Evolutionary conservation across 2,329 filamentous ascomycete genomes (phyloP).

Genomic region (Sclerotiophoma versabilis): DNA sequence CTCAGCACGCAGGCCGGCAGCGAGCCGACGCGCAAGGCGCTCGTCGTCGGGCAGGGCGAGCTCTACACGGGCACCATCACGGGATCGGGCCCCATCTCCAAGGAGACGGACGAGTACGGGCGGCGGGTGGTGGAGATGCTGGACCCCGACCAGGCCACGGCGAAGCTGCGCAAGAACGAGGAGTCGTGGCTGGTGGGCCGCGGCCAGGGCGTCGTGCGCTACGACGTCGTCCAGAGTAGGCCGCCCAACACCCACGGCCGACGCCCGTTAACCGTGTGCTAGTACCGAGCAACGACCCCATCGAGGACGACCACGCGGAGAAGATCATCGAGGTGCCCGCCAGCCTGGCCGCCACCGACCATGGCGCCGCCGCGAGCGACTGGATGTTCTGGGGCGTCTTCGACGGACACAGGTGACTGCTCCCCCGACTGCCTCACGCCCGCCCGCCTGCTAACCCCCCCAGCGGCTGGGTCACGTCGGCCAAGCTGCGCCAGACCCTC

Average conservation of each 20-base stretch:
- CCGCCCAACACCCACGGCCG: not conserved
- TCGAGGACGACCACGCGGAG: slow-evolving; percentile 97
- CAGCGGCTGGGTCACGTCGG: slow-evolving; percentile 97
- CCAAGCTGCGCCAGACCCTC: slow-evolving; percentile 88
- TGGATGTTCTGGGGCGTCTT: slow-evolving; percentile 99
- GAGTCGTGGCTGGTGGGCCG: slow-evolving; percentile 90
- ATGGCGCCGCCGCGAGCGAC: slow-evolving; percentile 70
- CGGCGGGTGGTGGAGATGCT: slow-evolving; percentile 94
- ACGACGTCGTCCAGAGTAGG: slow-evolving; percentile 81
- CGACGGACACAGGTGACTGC: slow-evolving; percentile 83
- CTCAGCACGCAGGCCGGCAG: slow-evolving; percentile 47
- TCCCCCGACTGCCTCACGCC: not conserved
- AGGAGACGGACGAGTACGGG: slow-evolving; percentile 84
- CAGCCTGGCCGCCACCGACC: slow-evolving; percentile 61
- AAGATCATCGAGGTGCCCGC: slow-evolving; percentile 92
- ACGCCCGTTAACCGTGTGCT: not conserved
- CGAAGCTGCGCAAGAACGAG: slow-evolving; percentile 87
- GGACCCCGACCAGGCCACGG: slow-evolving; percentile 89
- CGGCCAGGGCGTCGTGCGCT: slow-evolving; percentile 89
- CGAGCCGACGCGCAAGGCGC: slow-evolving; percentile 68
- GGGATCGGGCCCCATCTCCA: slow-evolving; percentile 85
- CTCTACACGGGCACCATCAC: slow-evolving; percentile 87
- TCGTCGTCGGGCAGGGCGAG: slow-evolving; percentile 89
- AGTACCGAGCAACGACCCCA: slow-evolving; percentile 92
- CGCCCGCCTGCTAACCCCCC: not conserved